These are phyloP conservation scores for Suillus variegatus DNA, from an alignment of 768 basidiomycete species.

Conservation along the genomic window DNA sequence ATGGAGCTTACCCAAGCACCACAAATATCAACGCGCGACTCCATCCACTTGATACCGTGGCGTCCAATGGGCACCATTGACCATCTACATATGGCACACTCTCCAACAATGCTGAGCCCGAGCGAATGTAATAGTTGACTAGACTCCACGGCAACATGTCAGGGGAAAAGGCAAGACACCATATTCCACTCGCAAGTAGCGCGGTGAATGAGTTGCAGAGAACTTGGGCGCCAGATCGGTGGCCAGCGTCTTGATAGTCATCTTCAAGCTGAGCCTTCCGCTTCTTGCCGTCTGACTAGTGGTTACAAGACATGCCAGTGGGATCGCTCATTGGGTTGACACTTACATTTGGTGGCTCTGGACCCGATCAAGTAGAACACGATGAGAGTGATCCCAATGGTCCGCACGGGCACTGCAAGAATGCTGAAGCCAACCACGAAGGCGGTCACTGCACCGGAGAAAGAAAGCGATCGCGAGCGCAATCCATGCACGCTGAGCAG, in stretches of 20 bases:
- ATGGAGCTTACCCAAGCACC: slow-evolving; percentile 57
- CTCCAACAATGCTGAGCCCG: slow-evolving; percentile 22
- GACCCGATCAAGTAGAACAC: slow-evolving; percentile 81
- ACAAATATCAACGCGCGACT: slow-evolving; percentile 65
- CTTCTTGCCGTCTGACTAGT: slow-evolving; percentile 62
- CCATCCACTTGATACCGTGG: slow-evolving; percentile 44
- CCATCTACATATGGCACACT: slow-evolving; percentile 15
- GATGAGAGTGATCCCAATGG: slow-evolving; percentile 67
- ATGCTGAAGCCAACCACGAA: slow-evolving; percentile 73
- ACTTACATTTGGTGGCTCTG: slow-evolving; percentile 79
- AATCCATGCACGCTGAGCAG: slow-evolving; percentile 69
- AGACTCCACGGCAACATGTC: slow-evolving; percentile 40
- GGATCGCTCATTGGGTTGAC: neutral
- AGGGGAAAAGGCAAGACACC: slow-evolving; percentile 63
- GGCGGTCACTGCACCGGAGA: slow-evolving; percentile 75
- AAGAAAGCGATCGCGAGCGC: slow-evolving; percentile 73
- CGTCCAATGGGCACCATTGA: slow-evolving; percentile 66
- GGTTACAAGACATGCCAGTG: neutral
- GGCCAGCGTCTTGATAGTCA: slow-evolving; percentile 72
- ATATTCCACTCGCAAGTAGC: slow-evolving; percentile 55
- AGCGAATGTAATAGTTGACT: slow-evolving; percentile 12
- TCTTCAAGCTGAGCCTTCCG: slow-evolving; percentile 78
- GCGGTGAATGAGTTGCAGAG: slow-evolving; percentile 77
- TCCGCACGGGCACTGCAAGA: slow-evolving; percentile 65
- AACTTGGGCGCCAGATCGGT: slow-evolving; percentile 80